A percentile compares a stretch with the other conserved stretches of the same genome.
Evolutionary conservation across 129 eudicot species (phyloP).

Genomic region (Flaveria brownii): DNA sequence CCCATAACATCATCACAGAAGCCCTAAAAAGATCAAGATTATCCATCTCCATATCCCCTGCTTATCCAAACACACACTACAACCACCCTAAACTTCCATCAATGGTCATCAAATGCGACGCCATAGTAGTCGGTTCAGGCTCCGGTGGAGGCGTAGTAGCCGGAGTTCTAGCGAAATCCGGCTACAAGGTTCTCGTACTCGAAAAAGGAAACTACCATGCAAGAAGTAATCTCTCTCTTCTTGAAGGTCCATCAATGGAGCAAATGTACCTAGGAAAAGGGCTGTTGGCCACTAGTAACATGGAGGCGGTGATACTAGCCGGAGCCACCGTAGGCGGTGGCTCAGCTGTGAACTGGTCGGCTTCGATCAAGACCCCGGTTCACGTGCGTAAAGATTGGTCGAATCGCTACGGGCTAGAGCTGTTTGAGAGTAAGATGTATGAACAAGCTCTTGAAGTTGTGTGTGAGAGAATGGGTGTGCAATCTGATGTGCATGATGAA

Average conservation of each 20-base stretch:
- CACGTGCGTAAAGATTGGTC: constrained; percentile 67
- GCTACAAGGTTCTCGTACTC: constrained; percentile 71
- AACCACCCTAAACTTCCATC: constrained; percentile 28
- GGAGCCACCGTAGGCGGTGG: constrained; percentile 86
- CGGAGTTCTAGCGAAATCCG: constrained; percentile 67
- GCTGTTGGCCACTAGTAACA: constrained; percentile 47
- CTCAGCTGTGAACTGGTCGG: constrained; percentile 76
- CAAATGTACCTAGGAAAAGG: constrained; percentile 71
- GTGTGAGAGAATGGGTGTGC: constrained; percentile 65
- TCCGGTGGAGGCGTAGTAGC: constrained; percentile 81
- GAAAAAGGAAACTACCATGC: constrained; percentile 72
- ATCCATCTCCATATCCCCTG: constrained; percentile 34
- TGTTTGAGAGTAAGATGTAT: constrained; percentile 51
- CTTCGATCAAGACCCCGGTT: constrained; percentile 63
- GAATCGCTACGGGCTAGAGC: constrained; percentile 34
- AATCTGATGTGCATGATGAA: constrained; percentile 44
- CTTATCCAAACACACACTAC: constrained; percentile 8
- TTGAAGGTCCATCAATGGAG: constrained; percentile 71
- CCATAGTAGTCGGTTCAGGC: constrained; percentile 71
- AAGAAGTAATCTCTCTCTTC: constrained; percentile 52
- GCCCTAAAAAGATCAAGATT: constrained; percentile 41
- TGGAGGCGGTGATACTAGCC: constrained; percentile 56
- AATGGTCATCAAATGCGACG: constrained; percentile 60
- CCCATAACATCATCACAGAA: constrained; percentile 29
- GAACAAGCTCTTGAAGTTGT: constrained; percentile 65